These are phyloP conservation scores for Hypomontagnella submonticulosa DNA, from an alignment of 495 filamentous ascomycete species.

Conservation along the genomic window DNA sequence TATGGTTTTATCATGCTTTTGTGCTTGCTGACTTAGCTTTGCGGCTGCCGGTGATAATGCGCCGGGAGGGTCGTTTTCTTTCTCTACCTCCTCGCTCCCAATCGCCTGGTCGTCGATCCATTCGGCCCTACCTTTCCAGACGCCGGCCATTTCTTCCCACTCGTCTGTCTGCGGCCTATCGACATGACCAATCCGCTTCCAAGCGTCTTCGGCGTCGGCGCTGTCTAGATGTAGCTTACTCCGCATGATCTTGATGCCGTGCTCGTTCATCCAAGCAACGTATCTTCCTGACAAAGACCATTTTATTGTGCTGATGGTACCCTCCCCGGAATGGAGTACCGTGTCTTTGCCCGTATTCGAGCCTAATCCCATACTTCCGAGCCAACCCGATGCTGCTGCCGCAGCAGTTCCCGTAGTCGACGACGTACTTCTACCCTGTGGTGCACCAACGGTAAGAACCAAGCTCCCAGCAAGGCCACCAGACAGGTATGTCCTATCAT, in stretches of 20 bases:
- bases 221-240: constrained; percentile 84
- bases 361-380: constrained; percentile 84
- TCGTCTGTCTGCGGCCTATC: constrained; percentile 80
- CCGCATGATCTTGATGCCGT: constrained; percentile 97
- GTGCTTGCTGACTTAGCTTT: constrained; percentile 58
- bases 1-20: constrained; percentile 56
- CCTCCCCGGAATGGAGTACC: constrained; percentile 90
- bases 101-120: constrained; percentile 89
- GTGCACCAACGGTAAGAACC: constrained; percentile 86
- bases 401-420: constrained; percentile 82
- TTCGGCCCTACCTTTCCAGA: constrained; percentile 91
- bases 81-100: constrained; percentile 64
- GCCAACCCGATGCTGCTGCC: constrained; percentile 89
- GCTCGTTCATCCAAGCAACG: constrained; percentile 94
- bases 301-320: constrained; percentile 86
- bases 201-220: constrained; percentile 80
- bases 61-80: constrained; percentile 48
- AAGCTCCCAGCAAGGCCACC: constrained; percentile 90
- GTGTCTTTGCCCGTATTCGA: constrained; percentile 84
- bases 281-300: constrained; percentile 93
- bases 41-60: constrained; percentile 57
- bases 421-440: constrained; percentile 78
- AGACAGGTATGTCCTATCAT: constrained; percentile 85
- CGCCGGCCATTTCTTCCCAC: constrained; percentile 94
- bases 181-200: constrained; percentile 95